Conservation (phyloP, 768 basidiomycete genomes). For the Basidioascus undulatus region DNA sequence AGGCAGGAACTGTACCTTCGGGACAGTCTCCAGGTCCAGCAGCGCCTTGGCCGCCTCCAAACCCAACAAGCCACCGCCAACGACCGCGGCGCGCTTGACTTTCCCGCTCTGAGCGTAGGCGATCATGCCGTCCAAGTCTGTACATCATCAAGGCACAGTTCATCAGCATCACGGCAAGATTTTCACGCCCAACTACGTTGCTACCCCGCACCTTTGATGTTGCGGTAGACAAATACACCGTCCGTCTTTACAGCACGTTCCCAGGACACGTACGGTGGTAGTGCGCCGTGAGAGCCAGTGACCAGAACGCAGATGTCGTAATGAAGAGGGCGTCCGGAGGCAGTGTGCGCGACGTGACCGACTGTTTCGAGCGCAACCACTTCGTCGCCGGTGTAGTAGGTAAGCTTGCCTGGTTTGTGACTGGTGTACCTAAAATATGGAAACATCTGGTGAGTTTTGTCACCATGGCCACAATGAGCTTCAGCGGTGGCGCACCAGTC, state of each 20-base stretch:
- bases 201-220: conserved; percentile 26
- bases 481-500: conserved; percentile 3
- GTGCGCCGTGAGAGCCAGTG: conserved; percentile 39
- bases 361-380: conserved; percentile 22
- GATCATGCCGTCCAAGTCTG: conserved; percentile 41
- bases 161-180: background rate
- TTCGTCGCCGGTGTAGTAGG: conserved; percentile 28
- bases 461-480: background rate
- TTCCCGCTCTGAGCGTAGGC: conserved; percentile 27
- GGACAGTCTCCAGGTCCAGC: conserved; percentile 30
- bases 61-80: conserved; percentile 48
- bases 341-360: conserved; percentile 26
- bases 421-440: conserved; percentile 32
- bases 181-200: background rate
- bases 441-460: conserved; percentile 8
- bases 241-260: conserved; percentile 21
- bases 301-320: conserved; percentile 45
- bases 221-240: conserved; percentile 50
- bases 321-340: conserved; percentile 22
- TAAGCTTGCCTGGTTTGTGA: conserved; percentile 33
- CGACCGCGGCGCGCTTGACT: conserved; percentile 27
- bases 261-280: conserved; percentile 33
- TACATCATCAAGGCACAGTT: background rate
- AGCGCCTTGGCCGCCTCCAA: conserved; percentile 52
- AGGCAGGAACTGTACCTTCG: conserved; percentile 19